A percentile compares a stretch with the other conserved stretches of the same genome.
phyloP scores from a whole-genome alignment of 352 stramenopile genomes.

The Pythium vanterpoolii region DNA sequence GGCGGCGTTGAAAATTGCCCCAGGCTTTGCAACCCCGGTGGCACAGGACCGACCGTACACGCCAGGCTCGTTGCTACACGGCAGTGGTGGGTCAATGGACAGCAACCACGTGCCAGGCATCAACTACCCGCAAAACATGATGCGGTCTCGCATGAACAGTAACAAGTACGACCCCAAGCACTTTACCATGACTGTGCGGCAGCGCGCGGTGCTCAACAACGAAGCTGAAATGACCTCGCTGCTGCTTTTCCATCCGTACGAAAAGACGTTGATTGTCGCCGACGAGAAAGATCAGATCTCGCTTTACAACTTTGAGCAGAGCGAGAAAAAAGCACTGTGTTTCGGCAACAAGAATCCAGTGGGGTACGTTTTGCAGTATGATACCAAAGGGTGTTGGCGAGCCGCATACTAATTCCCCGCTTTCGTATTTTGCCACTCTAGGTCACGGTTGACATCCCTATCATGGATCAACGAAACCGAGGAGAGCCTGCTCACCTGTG shows the following conservation, averaged over 20 bases:
- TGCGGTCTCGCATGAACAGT: constrained; percentile 22
- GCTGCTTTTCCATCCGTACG: constrained; percentile 96
- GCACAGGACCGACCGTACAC: neutral
- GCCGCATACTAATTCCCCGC: no score
- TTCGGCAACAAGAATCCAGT: constrained; percentile 85
- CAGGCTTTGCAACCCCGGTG: constrained; percentile 43
- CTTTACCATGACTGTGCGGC: constrained; percentile 86
- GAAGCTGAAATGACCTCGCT: constrained; percentile 94
- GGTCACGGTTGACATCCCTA: constrained; percentile 91
- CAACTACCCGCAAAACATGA: constrained; percentile 15
- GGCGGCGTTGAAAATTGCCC: constrained; percentile 52
- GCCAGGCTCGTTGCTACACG: neutral
- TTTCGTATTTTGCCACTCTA: no score
- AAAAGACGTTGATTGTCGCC: constrained; percentile 92
- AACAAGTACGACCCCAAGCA: constrained; percentile 68
- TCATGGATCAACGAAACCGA: constrained; percentile 97
- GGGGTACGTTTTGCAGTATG: constrained; percentile 57
- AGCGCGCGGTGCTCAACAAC: constrained; percentile 91
- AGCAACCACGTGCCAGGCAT: constrained; percentile 4
- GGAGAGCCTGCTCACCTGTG: constrained; percentile 93
- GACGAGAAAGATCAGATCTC: constrained; percentile 93
- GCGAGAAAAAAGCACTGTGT: constrained; percentile 70
- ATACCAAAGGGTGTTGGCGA: no score
- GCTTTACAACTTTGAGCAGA: constrained; percentile 94
- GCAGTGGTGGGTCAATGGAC: neutral